These are phyloP conservation scores for Micromonas commoda DNA, from an alignment of 139 green algal species.

Conservation along the genomic window DNA sequence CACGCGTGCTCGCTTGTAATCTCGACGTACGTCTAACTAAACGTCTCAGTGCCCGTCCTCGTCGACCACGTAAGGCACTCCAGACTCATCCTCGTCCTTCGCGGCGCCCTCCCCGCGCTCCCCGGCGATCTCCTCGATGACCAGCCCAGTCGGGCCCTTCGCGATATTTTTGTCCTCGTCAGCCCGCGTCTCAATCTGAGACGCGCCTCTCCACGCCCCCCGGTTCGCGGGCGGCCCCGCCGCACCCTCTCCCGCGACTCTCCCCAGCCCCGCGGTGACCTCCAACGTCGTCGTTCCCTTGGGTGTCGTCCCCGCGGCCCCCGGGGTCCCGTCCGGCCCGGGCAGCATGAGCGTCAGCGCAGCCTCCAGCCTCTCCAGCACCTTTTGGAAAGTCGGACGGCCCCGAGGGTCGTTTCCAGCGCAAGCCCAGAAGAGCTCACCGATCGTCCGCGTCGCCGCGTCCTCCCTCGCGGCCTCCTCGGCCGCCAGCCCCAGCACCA, in stretches of 20 bases:
- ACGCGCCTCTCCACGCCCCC: no score
- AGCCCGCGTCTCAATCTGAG: not conserved
- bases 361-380: not conserved
- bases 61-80: no score
- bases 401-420: not conserved
- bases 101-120: no score
- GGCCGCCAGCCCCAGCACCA: not conserved
- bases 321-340: not conserved
- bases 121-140: no score
- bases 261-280: not conserved
- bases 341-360: not conserved
- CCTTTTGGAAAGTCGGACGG: not conserved
- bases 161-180: not conserved
- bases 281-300: not conserved
- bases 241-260: no score
- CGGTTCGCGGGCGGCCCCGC: not conserved
- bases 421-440: not conserved
- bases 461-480: not conserved
- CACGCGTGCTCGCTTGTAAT: no score
- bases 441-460: not conserved
- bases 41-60: no score
- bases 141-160: no score
- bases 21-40: no score
- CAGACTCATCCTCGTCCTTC: no score
- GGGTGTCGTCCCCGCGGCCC: no score